Evolutionary conservation across 768 basidiomycete species (phyloP).

Genomic region (Mycena amicta): DNA sequence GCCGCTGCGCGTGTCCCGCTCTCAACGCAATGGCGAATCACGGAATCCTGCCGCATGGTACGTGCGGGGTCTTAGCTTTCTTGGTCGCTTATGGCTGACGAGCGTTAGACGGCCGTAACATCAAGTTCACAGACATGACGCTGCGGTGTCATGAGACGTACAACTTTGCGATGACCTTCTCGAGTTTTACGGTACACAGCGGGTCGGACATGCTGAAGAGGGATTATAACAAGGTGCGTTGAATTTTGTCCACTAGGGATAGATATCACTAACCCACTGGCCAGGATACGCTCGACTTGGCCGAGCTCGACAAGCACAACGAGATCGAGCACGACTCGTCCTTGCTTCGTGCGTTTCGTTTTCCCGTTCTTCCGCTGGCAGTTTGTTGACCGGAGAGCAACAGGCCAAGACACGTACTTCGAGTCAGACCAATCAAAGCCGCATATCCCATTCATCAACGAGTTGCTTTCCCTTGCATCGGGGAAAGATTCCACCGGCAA

Average conservation of each 20-base stretch:
- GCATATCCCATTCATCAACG: slow-evolving; percentile 39
- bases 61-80: no score
- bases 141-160: slow-evolving; percentile 40
- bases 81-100: not conserved
- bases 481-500: slow-evolving; percentile 39
- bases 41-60: slow-evolving; percentile 35
- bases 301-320: slow-evolving; percentile 52
- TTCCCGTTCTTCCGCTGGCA: not conserved
- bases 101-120: slow-evolving; percentile 39
- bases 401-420: slow-evolving; percentile 55
- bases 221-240: slow-evolving; percentile 30
- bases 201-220: slow-evolving; percentile 41
- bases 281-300: slow-evolving; percentile 43
- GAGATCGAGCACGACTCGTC: slow-evolving; percentile 48
- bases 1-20: slow-evolving; percentile 53
- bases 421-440: slow-evolving; percentile 41
- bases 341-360: slow-evolving; percentile 31
- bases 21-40: slow-evolving; percentile 62
- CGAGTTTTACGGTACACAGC: slow-evolving; percentile 41
- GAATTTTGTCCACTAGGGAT: no score
- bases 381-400: not conserved
- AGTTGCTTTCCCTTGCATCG: slow-evolving; percentile 43
- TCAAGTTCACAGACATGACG: slow-evolving; percentile 38
- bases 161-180: slow-evolving; percentile 53
- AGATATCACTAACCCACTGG: no score